Evolutionary conservation across 257 asterid species (phyloP).

Genomic region (Prunella vulgaris): DNA sequence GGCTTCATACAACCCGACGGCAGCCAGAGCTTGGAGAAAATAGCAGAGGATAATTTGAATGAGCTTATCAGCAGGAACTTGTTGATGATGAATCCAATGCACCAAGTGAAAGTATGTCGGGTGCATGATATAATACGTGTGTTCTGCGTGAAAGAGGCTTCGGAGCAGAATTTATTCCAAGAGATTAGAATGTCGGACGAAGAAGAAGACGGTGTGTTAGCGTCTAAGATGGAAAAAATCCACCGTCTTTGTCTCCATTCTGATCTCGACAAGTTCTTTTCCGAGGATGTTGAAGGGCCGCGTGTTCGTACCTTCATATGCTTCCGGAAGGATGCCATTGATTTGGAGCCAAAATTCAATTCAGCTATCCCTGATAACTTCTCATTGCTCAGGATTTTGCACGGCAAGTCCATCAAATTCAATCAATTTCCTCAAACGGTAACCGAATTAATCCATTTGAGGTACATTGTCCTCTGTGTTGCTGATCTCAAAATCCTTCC

Average conservation of each 20-base stretch:
- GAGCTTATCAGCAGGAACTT: slow-evolving; percentile 17
- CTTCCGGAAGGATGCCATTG: background rate
- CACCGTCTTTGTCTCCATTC: slow-evolving; percentile 16
- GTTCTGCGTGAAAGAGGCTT: background rate
- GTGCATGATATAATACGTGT: slow-evolving; percentile 10
- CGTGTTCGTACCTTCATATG: background rate
- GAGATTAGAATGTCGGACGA: background rate
- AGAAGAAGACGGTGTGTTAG: background rate
- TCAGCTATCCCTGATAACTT: background rate
- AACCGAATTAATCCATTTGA: background rate
- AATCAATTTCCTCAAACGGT: background rate
- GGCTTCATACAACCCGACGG: background rate
- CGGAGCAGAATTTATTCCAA: background rate
- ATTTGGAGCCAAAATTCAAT: background rate
- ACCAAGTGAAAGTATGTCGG: background rate
- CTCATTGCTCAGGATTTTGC: slow-evolving; percentile 8
- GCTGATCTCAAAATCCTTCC: background rate
- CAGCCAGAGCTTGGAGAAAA: background rate
- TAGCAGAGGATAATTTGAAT: background rate
- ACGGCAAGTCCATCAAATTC: background rate
- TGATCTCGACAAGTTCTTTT: background rate
- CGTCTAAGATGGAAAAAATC: background rate
- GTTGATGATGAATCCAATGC: background rate
- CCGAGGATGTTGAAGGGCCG: background rate
- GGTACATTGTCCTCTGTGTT: background rate